Evolutionary conservation across 129 eudicot genomes (phyloP), one percentile per base, ranked within the genome.

Genomic region (Artemisia tridentata): DNA sequence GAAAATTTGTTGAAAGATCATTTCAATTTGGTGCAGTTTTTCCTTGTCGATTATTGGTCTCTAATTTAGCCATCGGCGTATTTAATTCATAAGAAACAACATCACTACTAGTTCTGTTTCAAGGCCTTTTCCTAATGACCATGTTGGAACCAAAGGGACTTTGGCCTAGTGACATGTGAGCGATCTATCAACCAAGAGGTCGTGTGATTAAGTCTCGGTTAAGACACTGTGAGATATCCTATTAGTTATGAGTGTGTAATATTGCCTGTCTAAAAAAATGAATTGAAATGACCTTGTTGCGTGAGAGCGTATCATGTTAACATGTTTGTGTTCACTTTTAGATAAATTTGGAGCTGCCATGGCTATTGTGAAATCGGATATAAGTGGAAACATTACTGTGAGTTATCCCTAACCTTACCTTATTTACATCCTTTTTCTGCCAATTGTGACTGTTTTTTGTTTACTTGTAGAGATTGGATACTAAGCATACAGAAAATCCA

Each of bases 321-420:
- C 56, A 15, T 4, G n/a, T 25, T 57, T 25, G 59, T 76, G 14
- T 63, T n/a, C 67, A 61, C 58, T 69, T 63, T 19, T 84, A 89
- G 98, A 92, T 49, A 80, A 92, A 67, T 92, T 92, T 75, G 98
- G 98, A 69, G 93, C 98, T 75, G 85, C 95, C 3, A 86, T 92
- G 98, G 87, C 95, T 21, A 83, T 89, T n/a, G 91, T 89, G 45
- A 92, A 89, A 75, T 80, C 98, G 12, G 98, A 92, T 75, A 77
- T 92, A 72, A 95, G 86, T 61, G 89, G 96, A 45, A 88, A 92
- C 63, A 85, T 92, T 63, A 67, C 91, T 54, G 98, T 92, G 78
- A 77, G 83, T 29, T 68, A 43, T 65, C 29, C 65, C n/a, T 64
- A 65, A 50, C 59, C 61, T 72, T 63, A 12, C 59, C 18, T 55